phyloP scores from a whole-genome alignment of 139 green algal genomes.

The Chlorella sp. region DNA sequence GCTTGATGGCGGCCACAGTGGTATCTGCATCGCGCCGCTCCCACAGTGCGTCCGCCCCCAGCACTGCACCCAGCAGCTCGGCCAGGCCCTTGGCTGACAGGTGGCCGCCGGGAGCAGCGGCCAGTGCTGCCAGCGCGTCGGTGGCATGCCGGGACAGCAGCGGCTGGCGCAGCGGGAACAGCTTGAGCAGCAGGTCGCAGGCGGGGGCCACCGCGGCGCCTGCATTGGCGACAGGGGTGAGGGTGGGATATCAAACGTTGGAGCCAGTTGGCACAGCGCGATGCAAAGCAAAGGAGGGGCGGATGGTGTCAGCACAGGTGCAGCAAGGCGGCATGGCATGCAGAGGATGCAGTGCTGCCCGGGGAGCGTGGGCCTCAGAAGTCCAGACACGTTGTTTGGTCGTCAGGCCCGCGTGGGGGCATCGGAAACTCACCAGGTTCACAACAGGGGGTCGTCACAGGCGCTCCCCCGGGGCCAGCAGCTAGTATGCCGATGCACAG shows the following conservation, averaged over 20 bases:
- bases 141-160: conserved; percentile 78
- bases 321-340: neutral
- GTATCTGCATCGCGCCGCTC: conserved; percentile 52
- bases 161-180: conserved; percentile 78
- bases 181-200: conserved; percentile 67
- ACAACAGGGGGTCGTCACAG: conserved; percentile 3
- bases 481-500: neutral
- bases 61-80: conserved; percentile 65
- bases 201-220: conserved; percentile 37
- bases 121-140: conserved; percentile 59
- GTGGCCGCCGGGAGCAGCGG: conserved; percentile 28
- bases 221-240: conserved; percentile 2
- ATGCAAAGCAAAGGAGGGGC: neutral
- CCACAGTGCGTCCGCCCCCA: conserved; percentile 54
- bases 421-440: neutral
- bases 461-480: neutral
- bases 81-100: conserved; percentile 54
- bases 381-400: conserved; percentile 20
- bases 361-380: neutral
- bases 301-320: neutral
- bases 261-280: too few species aligned
- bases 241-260: too few species aligned
- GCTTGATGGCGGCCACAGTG: conserved; percentile 53
- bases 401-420: neutral
- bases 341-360: neutral